These are phyloP conservation scores for Zymoseptoria tritici DNA, from an alignment of 2,329 filamentous ascomycete species.

Conservation along the genomic window DNA sequence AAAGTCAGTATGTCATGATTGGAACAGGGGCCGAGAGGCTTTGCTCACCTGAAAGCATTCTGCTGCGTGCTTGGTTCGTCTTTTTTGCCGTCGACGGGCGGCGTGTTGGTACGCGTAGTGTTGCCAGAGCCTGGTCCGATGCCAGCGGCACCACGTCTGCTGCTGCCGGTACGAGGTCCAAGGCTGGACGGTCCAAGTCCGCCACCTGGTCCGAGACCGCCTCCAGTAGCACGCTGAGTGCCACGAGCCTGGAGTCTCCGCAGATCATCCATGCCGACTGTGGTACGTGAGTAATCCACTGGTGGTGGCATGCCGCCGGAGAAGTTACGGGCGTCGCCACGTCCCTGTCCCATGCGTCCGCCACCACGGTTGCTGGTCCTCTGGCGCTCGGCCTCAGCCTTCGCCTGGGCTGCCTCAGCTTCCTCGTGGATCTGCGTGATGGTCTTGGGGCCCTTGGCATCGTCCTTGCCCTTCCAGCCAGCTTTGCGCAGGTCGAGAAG, in stretches of 20 bases:
- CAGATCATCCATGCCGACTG: conserved; percentile 85
- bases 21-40: background rate
- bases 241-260: conserved; percentile 67
- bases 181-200: conserved; percentile 50
- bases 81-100: conserved; percentile 58
- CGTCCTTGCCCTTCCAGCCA: conserved; percentile 82
- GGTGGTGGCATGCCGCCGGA: conserved; percentile 60
- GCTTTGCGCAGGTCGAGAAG: conserved; percentile 72
- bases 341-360: conserved; percentile 65
- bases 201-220: conserved; percentile 69
- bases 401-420: conserved; percentile 71
- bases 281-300: conserved; percentile 64
- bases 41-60: conserved; percentile 86
- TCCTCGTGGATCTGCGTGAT: conserved; percentile 84
- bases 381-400: conserved; percentile 54
- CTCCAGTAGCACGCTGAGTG: conserved; percentile 48
- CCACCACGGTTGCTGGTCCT: conserved; percentile 57
- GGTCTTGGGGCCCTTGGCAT: conserved; percentile 96
- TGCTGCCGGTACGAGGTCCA: conserved; percentile 84
- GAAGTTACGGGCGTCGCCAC: conserved; percentile 81
- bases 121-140: conserved; percentile 54
- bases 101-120: conserved; percentile 84
- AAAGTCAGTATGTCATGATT: conserved; percentile 25
- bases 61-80: conserved; percentile 59
- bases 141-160: conserved; percentile 46